Evolutionary conservation across 805 yeast genomes (phyloP).

Genomic region (Nakazawaea peltata): DNA sequence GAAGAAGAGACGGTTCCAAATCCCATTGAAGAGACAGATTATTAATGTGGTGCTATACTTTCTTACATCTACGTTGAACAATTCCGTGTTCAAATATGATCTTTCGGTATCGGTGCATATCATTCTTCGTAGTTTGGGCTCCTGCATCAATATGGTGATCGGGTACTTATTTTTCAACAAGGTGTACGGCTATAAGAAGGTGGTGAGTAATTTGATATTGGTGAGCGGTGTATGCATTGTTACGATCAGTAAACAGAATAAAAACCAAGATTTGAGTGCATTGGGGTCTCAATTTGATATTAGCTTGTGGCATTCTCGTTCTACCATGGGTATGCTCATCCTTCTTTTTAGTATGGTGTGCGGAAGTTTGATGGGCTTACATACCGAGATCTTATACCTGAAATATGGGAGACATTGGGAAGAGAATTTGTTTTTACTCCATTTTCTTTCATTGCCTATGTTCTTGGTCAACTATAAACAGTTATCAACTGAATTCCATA

Average conservation of each 20-base stretch:
- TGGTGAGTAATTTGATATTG: slow-evolving; percentile 40
- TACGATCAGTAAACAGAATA: slow-evolving; percentile 16
- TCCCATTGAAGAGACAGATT: slow-evolving; percentile 37
- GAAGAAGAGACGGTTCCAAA: slow-evolving; percentile 14
- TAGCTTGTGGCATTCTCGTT: neutral
- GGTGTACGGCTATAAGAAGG: slow-evolving; percentile 35
- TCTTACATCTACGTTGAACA: slow-evolving; percentile 43
- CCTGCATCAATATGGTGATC: slow-evolving; percentile 50
- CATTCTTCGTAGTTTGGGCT: slow-evolving; percentile 55
- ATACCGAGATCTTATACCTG: slow-evolving; percentile 41
- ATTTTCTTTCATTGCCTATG: slow-evolving; percentile 46
- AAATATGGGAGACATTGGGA: slow-evolving; percentile 55
- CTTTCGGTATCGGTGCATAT: slow-evolving; percentile 64
- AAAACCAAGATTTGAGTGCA: neutral
- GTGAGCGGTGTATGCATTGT: slow-evolving; percentile 47
- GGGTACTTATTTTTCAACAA: slow-evolving; percentile 42
- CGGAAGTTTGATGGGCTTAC: slow-evolving; percentile 50
- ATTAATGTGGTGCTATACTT: slow-evolving; percentile 43
- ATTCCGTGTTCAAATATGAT: slow-evolving; percentile 46
- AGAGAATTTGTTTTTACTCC: slow-evolving; percentile 57
- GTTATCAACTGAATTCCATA: neutral
- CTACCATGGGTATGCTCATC: slow-evolving; percentile 27
- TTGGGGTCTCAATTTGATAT: too few relatives aligned
- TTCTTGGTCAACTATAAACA: slow-evolving; percentile 24
- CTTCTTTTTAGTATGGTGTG: slow-evolving; percentile 40